These are phyloP conservation scores for Podaxis rugospora DNA, from an alignment of 768 basidiomycete genomes.

Conservation along the genomic window DNA sequence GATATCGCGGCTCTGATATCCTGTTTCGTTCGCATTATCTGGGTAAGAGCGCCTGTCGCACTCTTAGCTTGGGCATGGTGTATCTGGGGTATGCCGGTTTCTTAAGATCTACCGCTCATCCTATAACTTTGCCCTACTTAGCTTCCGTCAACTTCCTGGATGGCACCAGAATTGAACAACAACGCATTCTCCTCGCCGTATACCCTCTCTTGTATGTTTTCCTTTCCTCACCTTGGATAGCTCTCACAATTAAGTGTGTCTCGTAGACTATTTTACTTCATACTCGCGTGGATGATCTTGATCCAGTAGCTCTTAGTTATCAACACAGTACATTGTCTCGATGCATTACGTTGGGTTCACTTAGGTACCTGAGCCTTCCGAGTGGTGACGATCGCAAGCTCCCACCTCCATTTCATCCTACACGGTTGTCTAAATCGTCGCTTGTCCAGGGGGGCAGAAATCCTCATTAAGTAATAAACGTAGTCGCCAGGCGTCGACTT, in stretches of 20 bases:
- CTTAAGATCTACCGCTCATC: background rate
- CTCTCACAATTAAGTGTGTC: background rate
- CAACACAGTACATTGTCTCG: background rate
- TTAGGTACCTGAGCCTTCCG: too few relatives aligned
- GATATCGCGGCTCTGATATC: constrained; percentile 86
- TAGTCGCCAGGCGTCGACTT: too few relatives aligned
- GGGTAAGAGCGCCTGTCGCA: constrained; percentile 82
- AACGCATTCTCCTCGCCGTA: constrained; percentile 87
- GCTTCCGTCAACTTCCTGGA: constrained; percentile 95
- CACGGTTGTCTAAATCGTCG: too few relatives aligned
- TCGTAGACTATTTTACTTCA: constrained; percentile 83
- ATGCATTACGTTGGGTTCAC: too few relatives aligned
- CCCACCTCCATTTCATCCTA: too few relatives aligned
- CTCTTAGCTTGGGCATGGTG: constrained; percentile 92
- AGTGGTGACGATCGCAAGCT: too few relatives aligned
- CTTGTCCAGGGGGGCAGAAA: too few relatives aligned
- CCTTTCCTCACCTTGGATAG: constrained; percentile 6
- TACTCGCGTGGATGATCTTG: constrained; percentile 95
- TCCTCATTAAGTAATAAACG: too few relatives aligned
- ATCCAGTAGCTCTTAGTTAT: constrained; percentile 54
- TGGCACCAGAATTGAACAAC: constrained; percentile 90
- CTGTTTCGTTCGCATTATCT: constrained; percentile 81
- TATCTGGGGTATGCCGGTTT: constrained; percentile 79
- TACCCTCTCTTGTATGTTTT: constrained; percentile 85
- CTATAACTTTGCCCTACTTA: constrained; percentile 22